A percentile compares a stretch with the other conserved stretches of the same genome.
phyloP scores from a whole-genome alignment of 2,329 filamentous ascomycete genomes.

The Hawksworthiomyces lignivorus region DNA sequence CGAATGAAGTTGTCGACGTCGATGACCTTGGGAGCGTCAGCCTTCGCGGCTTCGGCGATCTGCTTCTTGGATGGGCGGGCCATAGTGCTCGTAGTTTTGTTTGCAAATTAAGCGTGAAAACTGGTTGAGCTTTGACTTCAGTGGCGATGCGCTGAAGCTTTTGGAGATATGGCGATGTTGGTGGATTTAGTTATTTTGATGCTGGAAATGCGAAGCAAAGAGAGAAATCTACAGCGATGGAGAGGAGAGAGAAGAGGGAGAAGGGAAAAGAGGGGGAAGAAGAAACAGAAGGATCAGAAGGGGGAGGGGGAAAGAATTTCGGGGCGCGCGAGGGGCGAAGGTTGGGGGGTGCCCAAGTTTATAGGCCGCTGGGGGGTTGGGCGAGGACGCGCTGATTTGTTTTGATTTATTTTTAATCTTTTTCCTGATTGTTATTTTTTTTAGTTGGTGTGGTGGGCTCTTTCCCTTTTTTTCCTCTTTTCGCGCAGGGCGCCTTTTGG shows the following conservation, averaged over 20 bases:
- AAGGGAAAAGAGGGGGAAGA: neutral
- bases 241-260: neutral
- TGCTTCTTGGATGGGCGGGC: slow-evolving; percentile 20
- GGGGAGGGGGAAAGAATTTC: slow-evolving; percentile 4
- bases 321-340: slow-evolving; percentile 11
- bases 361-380: slow-evolving; percentile 17
- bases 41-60: slow-evolving; percentile 20
- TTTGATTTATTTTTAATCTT: slow-evolving; percentile 8
- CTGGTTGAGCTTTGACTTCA: no score
- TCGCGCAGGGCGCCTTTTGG: neutral
- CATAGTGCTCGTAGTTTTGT: slow-evolving; percentile 17
- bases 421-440: slow-evolving; percentile 1
- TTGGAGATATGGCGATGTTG: slow-evolving; percentile 8
- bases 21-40: slow-evolving; percentile 39
- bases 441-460: slow-evolving; percentile 5
- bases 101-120: no score
- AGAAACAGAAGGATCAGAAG: slow-evolving; percentile 6
- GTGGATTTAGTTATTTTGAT: slow-evolving; percentile 10
- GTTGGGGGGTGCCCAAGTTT: slow-evolving; percentile 16
- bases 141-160: slow-evolving; percentile 14
- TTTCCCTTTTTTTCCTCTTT: slow-evolving; percentile 3
- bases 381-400: slow-evolving; percentile 18
- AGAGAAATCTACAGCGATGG: slow-evolving; percentile 2
- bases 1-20: slow-evolving; percentile 70
- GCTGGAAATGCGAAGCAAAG: slow-evolving; percentile 3